phyloP scores from a whole-genome alignment of 192 early-diverging fungal genomes.

The Neocallimastix lanati region DNA sequence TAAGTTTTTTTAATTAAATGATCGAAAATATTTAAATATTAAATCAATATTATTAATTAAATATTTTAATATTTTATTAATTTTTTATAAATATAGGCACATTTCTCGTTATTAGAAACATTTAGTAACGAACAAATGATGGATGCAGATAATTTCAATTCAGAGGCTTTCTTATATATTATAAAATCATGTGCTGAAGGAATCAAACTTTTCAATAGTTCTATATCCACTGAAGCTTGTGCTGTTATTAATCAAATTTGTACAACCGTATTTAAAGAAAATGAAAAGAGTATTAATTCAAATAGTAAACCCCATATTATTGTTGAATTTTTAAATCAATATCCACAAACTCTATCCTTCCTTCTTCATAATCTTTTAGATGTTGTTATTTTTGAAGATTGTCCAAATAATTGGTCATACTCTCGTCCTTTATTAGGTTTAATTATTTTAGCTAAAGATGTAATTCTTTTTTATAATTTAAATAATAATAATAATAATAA shows the following conservation, averaged over 20 bases:
- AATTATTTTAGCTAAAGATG: constrained; percentile 53
- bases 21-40: no score
- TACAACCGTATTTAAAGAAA: constrained; percentile 6
- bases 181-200: background rate
- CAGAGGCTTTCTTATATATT: background rate
- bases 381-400: constrained; percentile 61
- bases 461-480: background rate
- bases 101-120: background rate
- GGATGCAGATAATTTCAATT: background rate
- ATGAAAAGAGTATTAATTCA: constrained; percentile 12
- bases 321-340: constrained; percentile 23
- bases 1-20: no score
- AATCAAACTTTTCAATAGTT: background rate
- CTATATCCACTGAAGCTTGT: background rate
- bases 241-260: background rate
- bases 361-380: constrained; percentile 50
- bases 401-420: constrained; percentile 62
- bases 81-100: background rate
- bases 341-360: constrained; percentile 42
- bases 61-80: no score
- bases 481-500: no score
- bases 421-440: constrained; percentile 63
- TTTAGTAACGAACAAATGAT: background rate
- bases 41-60: no score
- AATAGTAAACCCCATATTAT: constrained; percentile 27